Conservation (phyloP, 257 asterid species). For the Fraxinus americana region DNA sequence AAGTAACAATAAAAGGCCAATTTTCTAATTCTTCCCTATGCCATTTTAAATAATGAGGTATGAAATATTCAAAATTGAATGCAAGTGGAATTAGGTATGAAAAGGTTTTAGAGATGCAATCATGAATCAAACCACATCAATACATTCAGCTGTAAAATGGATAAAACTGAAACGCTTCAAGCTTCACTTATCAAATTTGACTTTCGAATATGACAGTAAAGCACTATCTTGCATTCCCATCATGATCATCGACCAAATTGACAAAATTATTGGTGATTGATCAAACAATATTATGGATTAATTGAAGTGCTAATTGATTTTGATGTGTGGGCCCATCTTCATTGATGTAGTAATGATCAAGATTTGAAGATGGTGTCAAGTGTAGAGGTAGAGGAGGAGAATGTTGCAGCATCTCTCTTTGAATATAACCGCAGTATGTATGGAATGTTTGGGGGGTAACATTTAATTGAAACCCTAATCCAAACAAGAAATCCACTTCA, state of each 20-base stretch:
- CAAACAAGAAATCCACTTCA: conserved; percentile 72
- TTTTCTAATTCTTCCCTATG: too few relatives aligned
- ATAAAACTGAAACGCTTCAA: neutral
- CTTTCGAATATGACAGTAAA: neutral
- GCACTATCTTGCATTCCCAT: neutral
- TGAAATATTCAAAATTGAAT: neutral
- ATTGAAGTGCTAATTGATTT: conserved; percentile 45
- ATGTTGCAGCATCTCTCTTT: conserved; percentile 35
- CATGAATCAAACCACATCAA: neutral
- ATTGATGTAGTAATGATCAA: conserved; percentile 22
- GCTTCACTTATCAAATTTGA: neutral
- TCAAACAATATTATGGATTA: neutral
- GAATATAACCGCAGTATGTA: conserved; percentile 45
- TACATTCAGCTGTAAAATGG: neutral
- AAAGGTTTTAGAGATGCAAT: neutral
- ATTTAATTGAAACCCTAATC: conserved; percentile 57
- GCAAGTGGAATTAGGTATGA: neutral
- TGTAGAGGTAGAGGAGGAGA: conserved; percentile 39
- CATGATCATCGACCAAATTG: neutral
- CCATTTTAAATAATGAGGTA: neutral
- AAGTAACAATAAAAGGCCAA: too few relatives aligned
- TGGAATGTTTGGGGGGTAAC: conserved; percentile 59
- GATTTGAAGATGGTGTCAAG: conserved; percentile 21
- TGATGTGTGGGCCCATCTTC: conserved; percentile 55
- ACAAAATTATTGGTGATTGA: neutral